These are phyloP conservation scores for Penicillium cinerascens DNA, from an alignment of 495 filamentous ascomycete genomes.

Conservation along the genomic window DNA sequence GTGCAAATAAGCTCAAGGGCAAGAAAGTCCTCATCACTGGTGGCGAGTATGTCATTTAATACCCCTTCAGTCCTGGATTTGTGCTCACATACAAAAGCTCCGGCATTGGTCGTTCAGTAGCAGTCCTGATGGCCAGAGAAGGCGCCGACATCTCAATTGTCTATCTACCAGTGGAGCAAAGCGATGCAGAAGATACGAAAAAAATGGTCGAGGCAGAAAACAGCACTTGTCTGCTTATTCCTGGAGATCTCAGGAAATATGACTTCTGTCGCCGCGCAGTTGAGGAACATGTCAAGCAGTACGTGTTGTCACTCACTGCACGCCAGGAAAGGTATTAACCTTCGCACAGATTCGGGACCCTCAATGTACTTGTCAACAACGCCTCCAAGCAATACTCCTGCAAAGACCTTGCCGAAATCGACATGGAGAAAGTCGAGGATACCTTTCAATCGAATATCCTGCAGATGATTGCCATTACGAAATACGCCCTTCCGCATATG, in stretches of 20 bases:
- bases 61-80: not conserved
- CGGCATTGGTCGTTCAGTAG: conserved; percentile 53
- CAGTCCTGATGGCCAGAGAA: conserved; percentile 53
- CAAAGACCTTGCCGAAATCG: conserved; percentile 49
- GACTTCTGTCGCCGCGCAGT: conserved; percentile 46
- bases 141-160: conserved; percentile 51
- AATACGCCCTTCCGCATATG: conserved; percentile 57
- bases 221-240: conserved; percentile 42
- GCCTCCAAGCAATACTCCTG: conserved; percentile 55
- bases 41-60: conserved; percentile 39
- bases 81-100: conserved; percentile 24
- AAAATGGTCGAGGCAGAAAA: conserved; percentile 45
- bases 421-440: conserved; percentile 48
- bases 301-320: not conserved
- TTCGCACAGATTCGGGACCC: conserved; percentile 33
- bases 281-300: conserved; percentile 49
- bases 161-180: conserved; percentile 50
- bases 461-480: conserved; percentile 60
- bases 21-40: conserved; percentile 51
- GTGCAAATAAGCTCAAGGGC: conserved; percentile 44
- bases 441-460: conserved; percentile 58
- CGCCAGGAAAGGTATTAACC: not conserved
- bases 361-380: conserved; percentile 63
- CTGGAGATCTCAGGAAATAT: conserved; percentile 47
- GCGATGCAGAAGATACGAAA: conserved; percentile 51